Percentiles rank a stretch among this genome's conserved stretches.
These are phyloP conservation scores for Echeveria elegans DNA, from an alignment of 164 flowering plant species.

Conservation along the genomic window DNA sequence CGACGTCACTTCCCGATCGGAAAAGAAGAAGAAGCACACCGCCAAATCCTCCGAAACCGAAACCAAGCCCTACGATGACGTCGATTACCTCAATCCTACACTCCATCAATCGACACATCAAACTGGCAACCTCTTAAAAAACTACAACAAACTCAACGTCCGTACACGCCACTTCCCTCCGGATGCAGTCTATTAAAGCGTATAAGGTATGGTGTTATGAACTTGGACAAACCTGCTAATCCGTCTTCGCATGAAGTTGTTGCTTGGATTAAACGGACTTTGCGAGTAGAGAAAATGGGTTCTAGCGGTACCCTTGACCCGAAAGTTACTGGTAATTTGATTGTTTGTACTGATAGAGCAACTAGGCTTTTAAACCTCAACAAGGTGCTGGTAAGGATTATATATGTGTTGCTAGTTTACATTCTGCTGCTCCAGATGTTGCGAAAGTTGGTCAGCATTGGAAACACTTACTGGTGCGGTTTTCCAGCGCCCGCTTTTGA, in stretches of 20 bases:
- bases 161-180: constrained; percentile 69
- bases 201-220: constrained; percentile 56
- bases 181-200: constrained; percentile 70
- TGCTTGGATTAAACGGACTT: constrained; percentile 69
- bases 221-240: constrained; percentile 71
- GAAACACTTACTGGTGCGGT: constrained; percentile 67
- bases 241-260: constrained; percentile 80
- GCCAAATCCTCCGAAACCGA: background rate
- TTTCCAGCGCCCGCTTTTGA: constrained; percentile 63
- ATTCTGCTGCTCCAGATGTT: constrained; percentile 47
- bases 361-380: constrained; percentile 73
- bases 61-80: background rate
- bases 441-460: constrained; percentile 56
- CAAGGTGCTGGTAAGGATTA: constrained; percentile 88
- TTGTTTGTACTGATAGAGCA: constrained; percentile 70
- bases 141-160: constrained; percentile 69
- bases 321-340: constrained; percentile 67
- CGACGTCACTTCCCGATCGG: background rate
- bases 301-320: constrained; percentile 83
- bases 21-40: too few relatives aligned
- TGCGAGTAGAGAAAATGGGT: constrained; percentile 63
- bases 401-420: constrained; percentile 63
- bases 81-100: constrained; percentile 62
- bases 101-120: constrained; percentile 60
- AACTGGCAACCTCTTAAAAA: constrained; percentile 75